Evolutionary conservation across 345 rosid genomes (phyloP), one percentile per base, ranked within the genome.

Genomic region (Lumnitzera littorea): DNA sequence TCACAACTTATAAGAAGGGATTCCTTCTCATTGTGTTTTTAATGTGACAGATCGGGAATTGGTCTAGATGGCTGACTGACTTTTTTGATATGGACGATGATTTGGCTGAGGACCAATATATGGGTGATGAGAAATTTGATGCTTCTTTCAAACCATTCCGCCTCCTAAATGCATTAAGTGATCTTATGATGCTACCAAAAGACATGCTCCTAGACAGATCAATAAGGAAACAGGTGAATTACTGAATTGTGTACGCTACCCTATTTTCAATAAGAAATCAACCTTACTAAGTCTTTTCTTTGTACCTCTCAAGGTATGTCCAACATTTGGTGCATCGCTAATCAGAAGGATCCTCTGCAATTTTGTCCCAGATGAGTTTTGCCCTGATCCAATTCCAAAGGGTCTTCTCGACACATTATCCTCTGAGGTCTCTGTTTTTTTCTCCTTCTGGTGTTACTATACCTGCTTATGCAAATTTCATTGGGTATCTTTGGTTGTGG

Each of bases 151-250:
- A 87, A 71, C 63, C 88, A 58, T 94, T 94, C 76, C 74, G 70
- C 72, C 96, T 94, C 61, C 89, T 94, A 16, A 80, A 87, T 72
- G 95, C 96, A 3, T 72, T 89, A 72, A 94, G 97, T 69, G 97
- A 89, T 79, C 94, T 94, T 47, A 84, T 87, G 97, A 94, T 94
- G 99, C 96, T 94, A 70, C 97, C 98, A 23, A 89, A 89, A 72
- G 97, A 85, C 69, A 74, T 87, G 96, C 95, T 94, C 60, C 71
- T 86, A 60, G 74, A 75, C 65, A 75, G 65, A 71, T 60, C 82
- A 43, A 74, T 79, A 60, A 80, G 95, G 73, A 85, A 86, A 82
- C 97, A 89, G 96, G 99, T 92, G 43, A 56, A 51, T 55, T n/a
- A 25, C 17, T 10, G 14, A 57, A 41, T 15, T 47, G 29, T 36